Base-by-base conservation (phyloP, 2,329 filamentous ascomycete species). In the Beauveria scarabaeidicola region DNA sequence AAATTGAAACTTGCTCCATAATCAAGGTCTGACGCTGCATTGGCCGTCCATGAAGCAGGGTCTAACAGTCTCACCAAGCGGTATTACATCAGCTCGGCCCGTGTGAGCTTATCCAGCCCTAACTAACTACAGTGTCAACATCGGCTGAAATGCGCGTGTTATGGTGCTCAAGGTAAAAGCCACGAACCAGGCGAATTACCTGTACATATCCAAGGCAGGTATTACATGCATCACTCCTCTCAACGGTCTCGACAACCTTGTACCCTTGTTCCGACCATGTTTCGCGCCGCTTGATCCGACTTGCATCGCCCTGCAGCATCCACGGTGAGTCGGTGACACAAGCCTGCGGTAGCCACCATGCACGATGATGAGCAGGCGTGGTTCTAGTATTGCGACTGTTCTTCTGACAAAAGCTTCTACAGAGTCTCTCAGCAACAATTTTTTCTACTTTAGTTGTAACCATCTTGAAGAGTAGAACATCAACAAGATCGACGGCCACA, bases 11-110 rank as follows among this genome's bases (percentile, higher is more conserved):
- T 11, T 29, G 17, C 19, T 43, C 44, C 21, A 46, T 25, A 27
- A 11, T 38, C 15, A 41, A 38, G 41, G 27, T 27, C n/a, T 27
- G 52, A 47, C 41, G 47, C 5, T 56, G 53, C 27, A 55, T 55
- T 19, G n/a, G 5, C 40, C 17, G 7, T 29, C 17, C 36, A 9
- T 27, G 44, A 21, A 38, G 21, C 43, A 47, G 44, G n/a, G 1
- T 36, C 55, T 29, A 51, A 25, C 23, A 36, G 27, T 58, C 56
- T 58, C 48, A 52, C 48, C 48, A 29, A 46, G 38, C 46, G 23
- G 48, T 52, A 58, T 58, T 52, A 58, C 56, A 52, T 58, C 56
- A 58, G 56, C 56, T 27, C 48, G 27, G 56, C 56, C 56, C 44
- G 36, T 15, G 56, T 46, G 56, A 58, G 47, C 44, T 17, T 25